Evolutionary conservation across 352 stramenopile species (phyloP).

Genomic region (Pythium volutum): DNA sequence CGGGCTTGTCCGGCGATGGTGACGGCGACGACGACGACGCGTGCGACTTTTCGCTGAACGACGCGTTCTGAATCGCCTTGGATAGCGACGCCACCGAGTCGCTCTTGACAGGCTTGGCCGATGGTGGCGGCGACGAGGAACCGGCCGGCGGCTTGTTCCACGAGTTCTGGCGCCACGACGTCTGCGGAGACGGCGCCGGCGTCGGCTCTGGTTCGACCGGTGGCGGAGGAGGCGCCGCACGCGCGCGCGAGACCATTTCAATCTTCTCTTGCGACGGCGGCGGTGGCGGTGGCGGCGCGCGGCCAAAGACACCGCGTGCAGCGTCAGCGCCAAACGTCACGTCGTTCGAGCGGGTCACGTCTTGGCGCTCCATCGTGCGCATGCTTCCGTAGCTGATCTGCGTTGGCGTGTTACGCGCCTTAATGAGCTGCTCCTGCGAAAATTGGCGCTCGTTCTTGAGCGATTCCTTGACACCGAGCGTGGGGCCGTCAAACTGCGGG

Average conservation of each 20-base stretch:
- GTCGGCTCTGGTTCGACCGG: neutral
- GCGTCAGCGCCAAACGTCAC: constrained; percentile 79
- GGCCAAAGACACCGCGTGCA: constrained; percentile 39
- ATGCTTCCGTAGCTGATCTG: constrained; percentile 72
- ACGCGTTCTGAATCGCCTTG: constrained; percentile 40
- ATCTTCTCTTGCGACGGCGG: constrained; percentile 74
- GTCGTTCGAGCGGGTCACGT: constrained; percentile 51
- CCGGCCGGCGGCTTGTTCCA: no score
- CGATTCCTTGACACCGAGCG: constrained; percentile 79
- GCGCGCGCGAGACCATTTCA: constrained; percentile 57
- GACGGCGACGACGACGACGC: constrained; percentile 5
- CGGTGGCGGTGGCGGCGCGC: constrained; percentile 54
- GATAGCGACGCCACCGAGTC: constrained; percentile 45
- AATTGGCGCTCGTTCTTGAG: constrained; percentile 75
- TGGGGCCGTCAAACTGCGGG: constrained; percentile 64
- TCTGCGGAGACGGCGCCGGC: neutral
- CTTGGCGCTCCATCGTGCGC: constrained; percentile 65
- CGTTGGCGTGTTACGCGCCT: constrained; percentile 54
- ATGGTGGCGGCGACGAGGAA: neutral
- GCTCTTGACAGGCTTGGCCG: constrained; percentile 32
- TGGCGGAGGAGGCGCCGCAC: constrained; percentile 28
- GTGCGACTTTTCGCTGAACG: constrained; percentile 15
- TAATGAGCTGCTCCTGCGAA: constrained; percentile 59
- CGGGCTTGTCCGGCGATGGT: constrained; percentile 4
- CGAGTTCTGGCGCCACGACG: constrained; percentile 18